Evolutionary conservation across 495 filamentous ascomycete genomes (phyloP), one percentile per base, ranked within the genome.

Genomic region (Hypoxylon fragiforme): DNA sequence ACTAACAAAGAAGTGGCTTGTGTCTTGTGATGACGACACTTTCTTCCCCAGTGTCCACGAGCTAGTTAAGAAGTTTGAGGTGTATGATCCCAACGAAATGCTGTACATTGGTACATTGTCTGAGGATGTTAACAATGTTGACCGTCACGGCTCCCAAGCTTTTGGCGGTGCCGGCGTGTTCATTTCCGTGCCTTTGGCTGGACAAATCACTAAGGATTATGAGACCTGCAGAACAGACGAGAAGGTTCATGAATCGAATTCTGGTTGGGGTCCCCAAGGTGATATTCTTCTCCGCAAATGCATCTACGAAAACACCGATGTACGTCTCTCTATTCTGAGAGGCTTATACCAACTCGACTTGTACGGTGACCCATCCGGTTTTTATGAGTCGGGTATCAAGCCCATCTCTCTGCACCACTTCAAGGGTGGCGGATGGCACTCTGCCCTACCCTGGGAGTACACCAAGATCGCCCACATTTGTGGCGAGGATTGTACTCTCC

Each of bases 111-210:
- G 84, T 44, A 82, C 82, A 24, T 70, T 87, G 38, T 88, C 86
- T 0, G 87, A 90, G 60, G 83, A 85, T 60, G 80, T 81, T 59
- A 81, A 82, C 72, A 84, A 86, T 56, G 81, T 88, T 24, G 77
- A 81, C 41, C 81, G 79, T 28, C 86, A 86, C 60, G 86, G 86
- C 5, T 78, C 85, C 30, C 83, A 87, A 55, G 85, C 84, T 26
- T 89, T 87, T 62, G 85, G 86, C 55, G 86, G 86, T 51, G 86
- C 83, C 8, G 87, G 87, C 48, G 81, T 89, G 3, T 88, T 90
- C 51, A 73, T 90, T 22, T 86, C 83, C 3, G 76, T 81, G 43
- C 80, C 85, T 7, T 68, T 87, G 39, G 79, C 85, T 7, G 75
- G 79, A 30, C 64, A 82, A 18, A 70, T 90, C 14, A 76, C 84